Base-by-base conservation (phyloP, 768 basidiomycete genomes). In the Boletus pseudopeckii region DNA sequence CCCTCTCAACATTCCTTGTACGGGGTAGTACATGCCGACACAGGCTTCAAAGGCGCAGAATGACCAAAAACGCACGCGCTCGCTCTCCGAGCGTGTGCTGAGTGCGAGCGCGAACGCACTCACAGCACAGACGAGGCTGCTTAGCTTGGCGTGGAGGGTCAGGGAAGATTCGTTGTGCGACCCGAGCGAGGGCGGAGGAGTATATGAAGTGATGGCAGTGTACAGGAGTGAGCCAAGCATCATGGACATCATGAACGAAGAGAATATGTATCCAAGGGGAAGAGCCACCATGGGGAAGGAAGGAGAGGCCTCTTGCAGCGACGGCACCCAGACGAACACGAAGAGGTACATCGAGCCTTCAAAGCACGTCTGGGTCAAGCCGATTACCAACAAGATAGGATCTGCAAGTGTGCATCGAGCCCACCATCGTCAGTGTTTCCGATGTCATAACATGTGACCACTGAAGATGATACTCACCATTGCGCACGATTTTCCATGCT, bases 271-370 rank as follows among this genome's bases (percentile, higher is more conserved):
- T 3, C 89, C 88, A 8, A 90, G 75, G 0, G 88, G 89, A 26
- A 88, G 81, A 17, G 71, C 54, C 7, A 62, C 59, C 11, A 69
- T 56, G 10, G 74, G 62, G 54, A 63, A 69, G 17, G 66, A 64
- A 13, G 57, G 41, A n/a, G 83, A 76, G 20, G 72, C 72, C 64
- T 88, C 84, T 69, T 90, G 86, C 15, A 90, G 72, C 2, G 82
- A 77, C 1, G 89, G 88, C 0, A 90, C 88, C 88, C 88, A 90
- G 56, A 86, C 74, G 73, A 89, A 90, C 58, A 90, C 88, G 69
- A 90, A 90, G 55, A 90, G 79, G 69, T 90, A 90, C 88, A 90
- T 88, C 6, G 85, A 87, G 3, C 88, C 89, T 65, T 90, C 88
- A 64, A 90, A 90, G 69, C 85, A 87, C 1, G 88, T 90, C 69